Base-by-base conservation (phyloP, 2,329 filamentous ascomycete species). In the Phaeosphaeria sp. region DNA sequence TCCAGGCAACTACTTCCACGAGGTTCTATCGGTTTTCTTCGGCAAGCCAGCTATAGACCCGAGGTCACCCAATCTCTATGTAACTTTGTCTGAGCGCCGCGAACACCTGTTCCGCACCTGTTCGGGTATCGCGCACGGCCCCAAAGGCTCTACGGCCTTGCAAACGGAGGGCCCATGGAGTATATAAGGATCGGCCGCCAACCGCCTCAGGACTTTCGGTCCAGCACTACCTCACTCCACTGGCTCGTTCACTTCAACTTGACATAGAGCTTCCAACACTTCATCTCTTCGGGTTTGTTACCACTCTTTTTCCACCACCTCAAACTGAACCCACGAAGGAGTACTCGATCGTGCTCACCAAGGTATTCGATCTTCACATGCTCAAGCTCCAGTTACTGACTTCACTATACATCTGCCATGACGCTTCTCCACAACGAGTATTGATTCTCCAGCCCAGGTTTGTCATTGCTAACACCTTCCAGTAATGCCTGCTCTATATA, bases 61-160 rank as follows among this genome's bases (percentile, higher is more conserved):
- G 52, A 58, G n/a, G 52, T 53, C 58, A 55, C 46, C 30, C 15
- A 58, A 47, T 48, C 58, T 53, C 43, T 61, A 51, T 61, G 47
- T 51, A 42, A 1, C 52, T 27, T 50, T 54, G 55, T 58, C 59
- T 54, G 42, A 43, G 49, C 43, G 51, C 53, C 47, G 56, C 56
- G 18, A 56, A 54, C 59, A 46, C 47, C 43, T 52, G 41, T 52
- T 51, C 23, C 5, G 25, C 41, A 43, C 44, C 20, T 25, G 44
- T 25, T 46, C 22, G 44, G 20, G 15, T 6, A 11, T 46, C 17
- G 18, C 18, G 22, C 44, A 46, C 44, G 30, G 30, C 30, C 30
- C 30, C 7, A 15, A 36, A 36, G 13, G 30, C 13, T 36, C 30
- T 36, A 11, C 30, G 13, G 30, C 30, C 30, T 15, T 36, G 30